Evolutionary conservation across 768 basidiomycete species (phyloP), one percentile per base, ranked within the genome.

Genomic region (Phaffia australis): DNA sequence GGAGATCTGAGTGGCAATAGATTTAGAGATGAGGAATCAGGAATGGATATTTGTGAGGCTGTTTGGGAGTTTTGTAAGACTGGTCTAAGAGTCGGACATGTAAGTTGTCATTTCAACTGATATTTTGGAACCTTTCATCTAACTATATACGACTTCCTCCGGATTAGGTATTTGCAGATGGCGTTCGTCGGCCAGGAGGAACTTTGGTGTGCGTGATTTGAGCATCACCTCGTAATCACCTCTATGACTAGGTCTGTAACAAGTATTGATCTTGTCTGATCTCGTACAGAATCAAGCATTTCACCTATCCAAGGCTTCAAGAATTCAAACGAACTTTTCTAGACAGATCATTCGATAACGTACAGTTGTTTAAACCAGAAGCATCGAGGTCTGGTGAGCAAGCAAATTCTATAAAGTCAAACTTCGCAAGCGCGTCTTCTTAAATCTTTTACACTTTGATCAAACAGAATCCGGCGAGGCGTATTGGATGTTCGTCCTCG

Each of bases 351-450:
- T 98, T 98, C 73, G 75, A 79, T 30, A 75, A 79, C 21, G 88
- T 95, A 0, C 76, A 79, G 21, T 84, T 81, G 71, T 77, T 85
- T 72, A 98, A 98, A 74, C 93, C 93, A 0, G 78, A 82, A n/a
- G 82, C 67, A 15, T 67, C 47, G 6, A 25, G 66, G 25, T n/a
- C 54, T 27, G 63, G 63, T 64, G 7, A 21, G 63, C 50, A 18
- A 4, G 9, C n/a, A 16, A 21, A 8, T 50, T 18, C 42, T 42
- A 19, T n/a, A 49, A 11, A n/a, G 25, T 19, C 23, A 25, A 16
- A 29, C 48, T 49, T 51, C n/a, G 6, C 32, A 9, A 3, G 25
- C 46, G 6, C 18, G 8, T 25, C 15, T 8, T 25, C 30, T 16
- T 21, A 49, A 30, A 21, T 35, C 5, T 29, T 35, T 56, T 7